A percentile compares a stretch with the other conserved stretches of the same genome.
Conservation (phyloP, 139 green algal species). For the Spirogloea muscicola region DNA sequence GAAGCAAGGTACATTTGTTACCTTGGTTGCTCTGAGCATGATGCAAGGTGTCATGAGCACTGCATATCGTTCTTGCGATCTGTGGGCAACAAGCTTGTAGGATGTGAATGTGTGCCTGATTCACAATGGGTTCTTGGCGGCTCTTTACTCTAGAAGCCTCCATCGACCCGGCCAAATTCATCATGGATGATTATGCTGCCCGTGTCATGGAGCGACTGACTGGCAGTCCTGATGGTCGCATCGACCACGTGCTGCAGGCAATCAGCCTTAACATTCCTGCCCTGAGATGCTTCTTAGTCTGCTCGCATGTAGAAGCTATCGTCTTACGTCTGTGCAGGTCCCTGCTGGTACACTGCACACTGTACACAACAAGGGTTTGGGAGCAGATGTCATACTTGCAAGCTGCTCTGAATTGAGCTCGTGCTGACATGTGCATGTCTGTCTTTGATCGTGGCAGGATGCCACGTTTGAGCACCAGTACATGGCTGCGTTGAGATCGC, state of each 20-base stretch:
- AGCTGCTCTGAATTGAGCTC: neutral
- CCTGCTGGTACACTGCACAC: neutral
- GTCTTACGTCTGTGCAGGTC: neutral
- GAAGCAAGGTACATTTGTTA: too few relatives aligned
- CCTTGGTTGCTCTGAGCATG: too few relatives aligned
- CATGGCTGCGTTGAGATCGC: slow-evolving; percentile 31
- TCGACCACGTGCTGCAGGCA: slow-evolving; percentile 42
- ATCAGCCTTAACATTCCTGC: neutral
- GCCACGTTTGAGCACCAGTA: slow-evolving; percentile 43
- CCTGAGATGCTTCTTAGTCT: neutral
- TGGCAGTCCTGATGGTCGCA: slow-evolving; percentile 28
- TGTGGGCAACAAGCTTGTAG: neutral
- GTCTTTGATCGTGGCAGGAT: slow-evolving; percentile 15
- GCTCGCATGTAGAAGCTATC: neutral
- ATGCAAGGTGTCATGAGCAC: too few relatives aligned
- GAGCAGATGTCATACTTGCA: neutral
- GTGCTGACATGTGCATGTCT: neutral
- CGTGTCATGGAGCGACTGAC: slow-evolving; percentile 29
- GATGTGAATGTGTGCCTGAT: neutral
- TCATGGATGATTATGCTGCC: slow-evolving; percentile 17
- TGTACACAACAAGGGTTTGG: neutral
- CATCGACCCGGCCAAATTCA: neutral
- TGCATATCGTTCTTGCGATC: too few relatives aligned
- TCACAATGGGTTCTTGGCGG: neutral
- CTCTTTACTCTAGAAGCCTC: neutral